Evolutionary conservation across 116 monocot species (phyloP).

Genomic region (Iris pallida): DNA sequence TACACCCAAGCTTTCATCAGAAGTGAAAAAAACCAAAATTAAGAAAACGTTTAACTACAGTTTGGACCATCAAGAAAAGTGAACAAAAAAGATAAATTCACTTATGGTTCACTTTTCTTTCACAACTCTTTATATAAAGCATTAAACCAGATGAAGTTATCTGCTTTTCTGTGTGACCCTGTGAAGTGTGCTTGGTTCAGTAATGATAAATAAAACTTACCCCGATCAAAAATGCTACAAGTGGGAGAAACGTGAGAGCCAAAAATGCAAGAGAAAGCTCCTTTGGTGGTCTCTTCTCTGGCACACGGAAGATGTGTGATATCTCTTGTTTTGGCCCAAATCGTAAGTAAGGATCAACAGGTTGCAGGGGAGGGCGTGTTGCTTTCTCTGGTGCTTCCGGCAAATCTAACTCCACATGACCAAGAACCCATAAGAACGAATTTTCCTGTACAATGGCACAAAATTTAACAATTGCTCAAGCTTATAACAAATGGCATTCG

Average conservation of each 20-base stretch:
- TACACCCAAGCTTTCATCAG: no score
- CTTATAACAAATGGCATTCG: background rate
- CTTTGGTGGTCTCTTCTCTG: constrained; percentile 82
- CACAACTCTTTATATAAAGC: no score
- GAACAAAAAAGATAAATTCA: no score
- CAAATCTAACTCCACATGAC: constrained; percentile 71
- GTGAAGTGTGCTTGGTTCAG: no score
- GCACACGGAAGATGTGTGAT: constrained; percentile 77
- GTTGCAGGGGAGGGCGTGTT: constrained; percentile 55
- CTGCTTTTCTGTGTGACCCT: no score
- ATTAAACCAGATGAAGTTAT: no score
- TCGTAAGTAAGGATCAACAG: constrained; percentile 55
- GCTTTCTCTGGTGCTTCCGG: constrained; percentile 92
- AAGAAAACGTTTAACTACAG: no score
- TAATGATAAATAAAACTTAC: constrained; percentile 27
- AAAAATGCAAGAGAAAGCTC: constrained; percentile 78
- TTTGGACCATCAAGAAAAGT: no score
- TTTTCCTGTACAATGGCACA: constrained; percentile 63
- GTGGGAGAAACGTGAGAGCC: constrained; percentile 55
- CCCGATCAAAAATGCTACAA: constrained; percentile 75
- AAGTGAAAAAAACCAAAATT: no score
- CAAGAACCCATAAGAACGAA: constrained; percentile 58
- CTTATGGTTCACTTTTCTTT: no score
- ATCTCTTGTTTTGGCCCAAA: constrained; percentile 83
- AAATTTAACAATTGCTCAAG: background rate